A percentile compares a stretch with the other conserved stretches of the same genome.
Evolutionary conservation across 2,329 filamentous ascomycete genomes (phyloP).

Genomic region (Venturia effusa): DNA sequence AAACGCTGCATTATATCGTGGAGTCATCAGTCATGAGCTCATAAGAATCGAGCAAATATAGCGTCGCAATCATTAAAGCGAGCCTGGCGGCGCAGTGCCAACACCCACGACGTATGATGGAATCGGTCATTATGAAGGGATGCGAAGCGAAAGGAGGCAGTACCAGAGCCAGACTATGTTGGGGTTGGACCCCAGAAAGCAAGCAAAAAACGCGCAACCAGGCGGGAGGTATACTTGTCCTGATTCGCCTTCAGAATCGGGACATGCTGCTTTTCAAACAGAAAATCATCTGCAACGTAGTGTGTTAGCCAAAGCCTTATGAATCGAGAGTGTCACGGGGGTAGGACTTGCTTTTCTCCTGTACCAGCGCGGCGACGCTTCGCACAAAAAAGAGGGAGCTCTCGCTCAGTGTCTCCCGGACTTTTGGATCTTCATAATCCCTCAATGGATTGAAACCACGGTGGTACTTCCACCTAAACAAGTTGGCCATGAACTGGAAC

Average conservation of each 20-base stretch:
- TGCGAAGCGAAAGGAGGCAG: not conserved
- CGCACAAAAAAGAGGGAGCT: constrained; percentile 26
- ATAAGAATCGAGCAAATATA: not conserved
- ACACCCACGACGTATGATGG: not conserved
- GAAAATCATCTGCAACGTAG: constrained; percentile 24
- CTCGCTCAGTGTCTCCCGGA: constrained; percentile 28
- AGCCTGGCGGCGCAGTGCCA: not conserved
- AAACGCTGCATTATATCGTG: not conserved
- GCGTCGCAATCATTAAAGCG: not conserved
- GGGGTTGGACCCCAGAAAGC: constrained; percentile 9
- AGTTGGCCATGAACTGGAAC: constrained; percentile 32
- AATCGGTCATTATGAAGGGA: not conserved
- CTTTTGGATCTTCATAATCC: constrained; percentile 23
- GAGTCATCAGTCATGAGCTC: not conserved
- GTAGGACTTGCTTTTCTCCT: constrained; percentile 30
- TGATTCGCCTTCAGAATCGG: constrained; percentile 28
- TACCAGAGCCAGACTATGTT: not conserved
- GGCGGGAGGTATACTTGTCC: constrained; percentile 30
- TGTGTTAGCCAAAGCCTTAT: not conserved
- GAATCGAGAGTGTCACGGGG: too few relatives aligned
- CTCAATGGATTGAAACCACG: constrained; percentile 30
- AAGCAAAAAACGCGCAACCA: constrained; percentile 31
- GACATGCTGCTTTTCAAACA: constrained; percentile 26
- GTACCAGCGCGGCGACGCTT: constrained; percentile 27
- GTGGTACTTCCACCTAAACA: constrained; percentile 39